These are phyloP conservation scores for Schizonepeta tenuifolia DNA, from an alignment of 257 asterid genomes.

Conservation along the genomic window DNA sequence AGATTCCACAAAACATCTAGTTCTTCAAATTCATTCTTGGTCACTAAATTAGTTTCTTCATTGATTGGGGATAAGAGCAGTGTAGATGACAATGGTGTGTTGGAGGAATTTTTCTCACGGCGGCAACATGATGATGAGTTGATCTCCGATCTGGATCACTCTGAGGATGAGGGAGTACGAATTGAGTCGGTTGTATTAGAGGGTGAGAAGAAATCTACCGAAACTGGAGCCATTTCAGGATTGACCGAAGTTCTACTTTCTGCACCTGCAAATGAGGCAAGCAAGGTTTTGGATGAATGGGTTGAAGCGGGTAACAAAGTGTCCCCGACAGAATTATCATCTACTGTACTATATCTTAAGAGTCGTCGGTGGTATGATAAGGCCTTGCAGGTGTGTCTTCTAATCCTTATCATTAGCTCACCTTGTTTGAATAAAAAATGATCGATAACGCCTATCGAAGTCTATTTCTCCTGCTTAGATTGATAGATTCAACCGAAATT, in stretches of 20 bases:
- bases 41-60: slow-evolving; percentile 46
- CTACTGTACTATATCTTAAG: slow-evolving; percentile 50
- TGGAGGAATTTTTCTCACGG: slow-evolving; percentile 46
- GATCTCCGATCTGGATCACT: too few species aligned
- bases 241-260: slow-evolving; percentile 53
- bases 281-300: slow-evolving; percentile 61
- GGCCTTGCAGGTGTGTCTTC: slow-evolving; percentile 93
- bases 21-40: slow-evolving; percentile 31
- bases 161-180: too few species aligned
- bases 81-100: slow-evolving; percentile 41
- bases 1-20: slow-evolving; percentile 39
- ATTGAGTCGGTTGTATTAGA: too few species aligned
- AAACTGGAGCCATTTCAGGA: slow-evolving; percentile 31
- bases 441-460: neutral
- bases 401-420: too few species aligned
- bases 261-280: slow-evolving; percentile 38
- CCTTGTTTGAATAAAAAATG: too few species aligned
- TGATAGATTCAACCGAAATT: neutral
- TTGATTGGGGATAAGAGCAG: slow-evolving; percentile 55
- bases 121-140: slow-evolving; percentile 14
- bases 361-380: slow-evolving; percentile 46
- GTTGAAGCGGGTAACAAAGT: slow-evolving; percentile 65
- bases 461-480: neutral
- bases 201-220: slow-evolving; percentile 18
- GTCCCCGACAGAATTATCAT: slow-evolving; percentile 43